Base-by-base conservation (phyloP, 2,329 filamentous ascomycete genomes). In the Colletotrichum siamense region DNA sequence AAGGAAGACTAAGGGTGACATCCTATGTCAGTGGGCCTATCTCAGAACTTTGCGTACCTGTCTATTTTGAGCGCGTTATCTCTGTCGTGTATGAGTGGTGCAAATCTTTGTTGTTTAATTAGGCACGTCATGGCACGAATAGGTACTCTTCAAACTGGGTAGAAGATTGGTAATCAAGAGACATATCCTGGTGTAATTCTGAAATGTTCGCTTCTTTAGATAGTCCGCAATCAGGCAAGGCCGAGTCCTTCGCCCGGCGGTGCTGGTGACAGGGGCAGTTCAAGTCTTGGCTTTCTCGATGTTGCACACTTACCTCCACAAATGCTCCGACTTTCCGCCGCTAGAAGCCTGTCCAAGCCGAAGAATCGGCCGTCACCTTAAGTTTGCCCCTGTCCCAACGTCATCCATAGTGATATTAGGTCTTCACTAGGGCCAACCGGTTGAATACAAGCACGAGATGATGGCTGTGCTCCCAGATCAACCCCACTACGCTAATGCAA, bases 401-500 rank as follows among this genome's bases (percentile, higher is more conserved):
- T 52, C n/a, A 52, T 22, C n/a, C 10, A 22, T 22, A 52, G 44
- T 52, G 22, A 6, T 52, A 13, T 10, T 8, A 52, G 18, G n/a
- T 22, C 44, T 5, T 22, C 3, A 52, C 44, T 52, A 4, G 44
- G 10, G 10, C n/a, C n/a, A 22, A 22, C 13, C 44, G n/a, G n/a
- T 22, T 52, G 3, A 22, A 52, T 13, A 52, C n/a, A 52, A 52
- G 12, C 44, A 52, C n/a, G 26, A 59, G 24, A 59, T 16, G 55
- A 28, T 59, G 55, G 55, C 55, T 59, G 55, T 59, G 55, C 24
- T 59, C 55, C 55, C 13, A 59, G 16, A 24, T 28, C 13, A 59
- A 24, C 24, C 22, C 55, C 55, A 59, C 55, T 26, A 59, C 55
- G 55, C 55, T 59, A 59, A 59, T 59, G 55, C 55, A 59, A 59